Base-by-base conservation (phyloP, 2,329 filamentous ascomycete species). In the Microcyclospora pomicola region DNA sequence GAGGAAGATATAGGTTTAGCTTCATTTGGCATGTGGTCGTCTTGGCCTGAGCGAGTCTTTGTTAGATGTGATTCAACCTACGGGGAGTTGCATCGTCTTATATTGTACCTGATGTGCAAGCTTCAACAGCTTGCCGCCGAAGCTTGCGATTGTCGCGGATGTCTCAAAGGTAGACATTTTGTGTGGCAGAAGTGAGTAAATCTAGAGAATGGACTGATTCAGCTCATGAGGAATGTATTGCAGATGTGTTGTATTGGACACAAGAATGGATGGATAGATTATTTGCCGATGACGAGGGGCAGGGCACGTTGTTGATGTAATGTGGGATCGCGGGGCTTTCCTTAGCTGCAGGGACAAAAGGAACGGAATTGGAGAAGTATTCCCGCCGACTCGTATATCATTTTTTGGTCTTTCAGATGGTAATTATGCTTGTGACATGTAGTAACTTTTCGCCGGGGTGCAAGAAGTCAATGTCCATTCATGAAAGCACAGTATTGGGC, bases 81-180 rank as follows among this genome's bases (percentile, higher is more conserved):
- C n/a, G 29, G 13, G 12, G 2, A 12, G 12, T 35, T 36, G 15
- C 16, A 42, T 34, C 14, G 27, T 32, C 9, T n/a, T 15, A 29
- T 27, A 24, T 11, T 30, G 29, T 43, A 55, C 56, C 45, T 59
- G 49, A 72, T 98, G 91, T 52, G 80, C 77, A 44, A 98, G 82
- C 71, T 98, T 96, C 52, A 94, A 75, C 42, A 98, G 80, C 65
- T 86, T 86, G 59, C 91, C 91, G 59, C 87, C 88, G 59, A 95
- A 96, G 60, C 78, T 83, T 68, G 79, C 73, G 63, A 96, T 94
- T 46, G 82, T 84, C 43, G 84, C 80, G 60, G 82, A 92, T 49
- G 82, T 93, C 59, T 82, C 83, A 69, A 96, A 86, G 19, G 19
- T 24, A 42, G 81, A 69, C 87, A 91, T 91, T 45, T 48, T 70